Evolutionary conservation across 305 asterid species (phyloP).

Genomic region (Petunia hybrid): DNA sequence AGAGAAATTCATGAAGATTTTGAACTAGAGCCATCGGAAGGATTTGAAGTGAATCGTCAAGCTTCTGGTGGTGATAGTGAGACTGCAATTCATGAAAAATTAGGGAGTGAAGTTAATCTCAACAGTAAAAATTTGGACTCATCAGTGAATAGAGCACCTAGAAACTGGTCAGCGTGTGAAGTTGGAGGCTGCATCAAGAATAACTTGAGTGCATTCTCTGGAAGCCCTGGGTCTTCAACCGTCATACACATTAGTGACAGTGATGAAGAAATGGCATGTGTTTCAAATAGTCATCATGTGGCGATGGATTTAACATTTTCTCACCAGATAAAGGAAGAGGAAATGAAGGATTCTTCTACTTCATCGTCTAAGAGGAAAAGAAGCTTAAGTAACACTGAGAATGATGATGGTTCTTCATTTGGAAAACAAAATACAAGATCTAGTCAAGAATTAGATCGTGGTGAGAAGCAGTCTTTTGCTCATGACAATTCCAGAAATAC

Average conservation of each 20-base stretch:
- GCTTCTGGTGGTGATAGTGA: background rate
- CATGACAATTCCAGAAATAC: background rate
- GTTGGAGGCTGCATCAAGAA: background rate
- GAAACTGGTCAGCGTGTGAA: background rate
- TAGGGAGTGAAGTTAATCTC: slow-evolving; percentile 7
- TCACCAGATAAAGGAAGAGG: background rate
- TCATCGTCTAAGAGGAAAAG: slow-evolving; percentile 16
- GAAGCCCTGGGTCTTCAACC: background rate
- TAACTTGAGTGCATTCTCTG: background rate
- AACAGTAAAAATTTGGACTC: background rate
- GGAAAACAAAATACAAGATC: slow-evolving; percentile 23
- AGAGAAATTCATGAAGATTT: background rate
- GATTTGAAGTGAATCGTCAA: background rate
- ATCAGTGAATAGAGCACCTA: background rate
- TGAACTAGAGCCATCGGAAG: background rate
- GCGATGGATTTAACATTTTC: background rate
- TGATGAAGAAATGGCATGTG: background rate
- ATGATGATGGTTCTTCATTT: background rate
- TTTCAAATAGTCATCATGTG: background rate
- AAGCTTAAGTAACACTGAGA: background rate
- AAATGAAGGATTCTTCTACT: background rate
- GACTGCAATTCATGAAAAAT: background rate
- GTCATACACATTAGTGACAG: background rate
- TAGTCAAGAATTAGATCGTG: slow-evolving; percentile 5
- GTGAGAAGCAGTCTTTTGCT: background rate